A percentile compares a stretch with the other conserved stretches of the same genome.
Evolutionary conservation across 2,329 filamentous ascomycete species (phyloP).

Genomic region (Exophiala dermatitidis): DNA sequence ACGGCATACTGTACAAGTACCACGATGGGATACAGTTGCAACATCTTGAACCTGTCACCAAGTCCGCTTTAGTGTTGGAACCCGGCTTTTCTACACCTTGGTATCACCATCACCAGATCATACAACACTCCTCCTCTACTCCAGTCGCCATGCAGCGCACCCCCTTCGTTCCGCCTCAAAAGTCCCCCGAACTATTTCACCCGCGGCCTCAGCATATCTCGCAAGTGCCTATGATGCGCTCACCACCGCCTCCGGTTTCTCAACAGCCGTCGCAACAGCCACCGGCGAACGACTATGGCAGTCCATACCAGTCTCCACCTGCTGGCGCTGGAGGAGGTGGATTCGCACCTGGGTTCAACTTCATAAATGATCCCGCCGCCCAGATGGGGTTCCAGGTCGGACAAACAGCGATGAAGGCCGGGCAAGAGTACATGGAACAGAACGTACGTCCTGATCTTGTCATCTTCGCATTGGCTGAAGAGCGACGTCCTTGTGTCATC

Average conservation of each 20-base stretch:
- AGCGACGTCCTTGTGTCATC: neutral
- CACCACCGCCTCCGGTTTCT: constrained; percentile 71
- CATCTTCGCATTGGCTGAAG: neutral
- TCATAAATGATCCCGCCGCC: constrained; percentile 91
- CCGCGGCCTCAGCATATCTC: constrained; percentile 98
- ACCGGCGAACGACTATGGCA: constrained; percentile 40
- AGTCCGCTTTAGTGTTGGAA: neutral
- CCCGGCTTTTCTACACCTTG: neutral
- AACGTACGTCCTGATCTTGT: constrained; percentile 56
- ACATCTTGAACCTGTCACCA: neutral
- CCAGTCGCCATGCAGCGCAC: constrained; percentile 69
- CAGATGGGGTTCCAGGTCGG: constrained; percentile 94
- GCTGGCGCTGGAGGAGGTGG: constrained; percentile 21
- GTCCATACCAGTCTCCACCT: constrained; percentile 43
- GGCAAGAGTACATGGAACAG: constrained; percentile 90
- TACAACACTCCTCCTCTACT: neutral
- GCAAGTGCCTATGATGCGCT: constrained; percentile 92
- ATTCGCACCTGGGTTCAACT: constrained; percentile 54
- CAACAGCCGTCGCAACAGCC: constrained; percentile 54
- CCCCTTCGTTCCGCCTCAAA: constrained; percentile 66
- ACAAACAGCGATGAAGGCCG: constrained; percentile 82
- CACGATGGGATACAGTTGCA: neutral
- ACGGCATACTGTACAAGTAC: neutral
- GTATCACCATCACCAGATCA: neutral
- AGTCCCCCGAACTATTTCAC: constrained; percentile 89